Base-by-base conservation (phyloP, 1,139 yeast species). In the Sugiyamaella japonica region DNA sequence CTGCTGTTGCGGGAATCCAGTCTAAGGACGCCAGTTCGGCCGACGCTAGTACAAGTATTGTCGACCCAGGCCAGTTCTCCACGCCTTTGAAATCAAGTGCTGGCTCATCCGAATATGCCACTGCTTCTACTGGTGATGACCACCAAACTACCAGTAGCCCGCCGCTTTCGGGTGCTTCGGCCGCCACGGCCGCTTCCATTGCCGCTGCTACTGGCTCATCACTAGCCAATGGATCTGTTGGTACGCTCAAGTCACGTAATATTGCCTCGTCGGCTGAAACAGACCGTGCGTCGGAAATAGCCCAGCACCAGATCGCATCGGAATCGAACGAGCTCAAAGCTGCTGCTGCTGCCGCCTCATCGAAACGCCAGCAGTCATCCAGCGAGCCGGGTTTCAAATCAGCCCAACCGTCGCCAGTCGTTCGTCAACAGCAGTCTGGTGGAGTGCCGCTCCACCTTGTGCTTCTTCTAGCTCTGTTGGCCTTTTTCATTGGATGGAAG, bases 401-500 rank as follows among this genome's bases (percentile, higher is more conserved):
- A 28, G 38, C 66, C 40, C 53, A 60, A 15, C 54, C 58, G n/a
- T 53, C 65, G 23, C 55, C 61, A 15, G 58, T 61, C 31, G 38
- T 56, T 6, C 45, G 59, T 25, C 55, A 45, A 13, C 49, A 53
- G 40, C 54, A 50, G 20, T 50, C 59, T 1, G 71, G 71, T 55
- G 84, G 83, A 10, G 74, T 83, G 51, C 81, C 86, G 13, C 68
- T 81, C 48, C 80, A 79, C 31, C 69, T 77, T 58, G 83, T 84
- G 36, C 72, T 77, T 45, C 66, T 79, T 50, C 74, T 83, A 65
- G 78, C 81, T 62, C 63, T 83, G 50, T 63, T 82, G 59, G 82
- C 86, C 52, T 83, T 83, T 73, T 72, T 83, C 59, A 70, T 81
- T 59, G 86, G 86, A 52, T 82, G 85, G 84, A 73, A 79, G 66